Evolutionary conservation across 1,284 basidiomycete species (phyloP), one percentile per base, ranked within the genome.

Genomic region (Moniliophthora roreri): DNA sequence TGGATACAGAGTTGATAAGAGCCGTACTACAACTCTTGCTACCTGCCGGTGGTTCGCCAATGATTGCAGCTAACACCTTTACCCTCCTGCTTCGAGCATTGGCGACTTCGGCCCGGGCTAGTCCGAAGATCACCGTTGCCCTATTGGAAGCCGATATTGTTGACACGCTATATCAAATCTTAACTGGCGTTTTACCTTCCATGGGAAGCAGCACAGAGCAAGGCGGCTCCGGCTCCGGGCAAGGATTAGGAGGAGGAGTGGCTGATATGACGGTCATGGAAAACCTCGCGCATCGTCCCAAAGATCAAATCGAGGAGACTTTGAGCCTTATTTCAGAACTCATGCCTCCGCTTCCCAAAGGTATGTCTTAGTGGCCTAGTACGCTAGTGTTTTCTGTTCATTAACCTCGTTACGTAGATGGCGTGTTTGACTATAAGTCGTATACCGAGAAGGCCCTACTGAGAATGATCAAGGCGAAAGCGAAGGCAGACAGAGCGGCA

Each of bases 231-330:
- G 70, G 64, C 4, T 73, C 72, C 20, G 84, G 85, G 1, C 90
- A 93, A 67, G 90, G 90, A 8, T 71, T 93, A 1, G 90, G 89
- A 24, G 91, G 90, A 34, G 90, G 92, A 20, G 70, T 95, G 6
- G 91, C 91, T 3, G 95, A 98, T 68, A 95, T 98, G 92, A 91
- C 93, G 6, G 92, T 99, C 34, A 92, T 98, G 84, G 93, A 98
- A 72, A 98, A 96, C 67, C 76, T 99, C 34, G 94, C 95, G 0
- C 94, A 98, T 68, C 82, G 95, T 36, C 92, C 96, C 9, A 98
- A 98, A 73, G 96, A 98, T 60, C 95, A 97, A 68, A 84, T 98
- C 5, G 94, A 97, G 70, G 95, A 98, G 71, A 87, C 91, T 0
- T 74, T 98, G 23, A 88, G 87, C 58, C 79, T 98, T 16, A 78